Evolutionary conservation across 805 yeast genomes (phyloP).

Genomic region (Ogataea saltuana): DNA sequence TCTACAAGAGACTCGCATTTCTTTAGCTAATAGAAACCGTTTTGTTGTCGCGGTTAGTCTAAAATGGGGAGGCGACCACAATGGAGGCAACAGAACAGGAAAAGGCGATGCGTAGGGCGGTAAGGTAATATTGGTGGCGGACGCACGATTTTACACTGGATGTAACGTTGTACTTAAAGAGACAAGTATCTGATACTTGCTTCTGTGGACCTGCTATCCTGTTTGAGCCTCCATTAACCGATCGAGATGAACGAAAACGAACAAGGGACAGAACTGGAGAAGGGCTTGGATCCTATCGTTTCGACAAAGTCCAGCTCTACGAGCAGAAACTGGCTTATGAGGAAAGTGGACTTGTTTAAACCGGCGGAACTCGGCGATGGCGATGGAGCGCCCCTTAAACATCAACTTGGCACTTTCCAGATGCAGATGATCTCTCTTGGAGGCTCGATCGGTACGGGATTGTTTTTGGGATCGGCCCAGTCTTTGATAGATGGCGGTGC

Average conservation of each 20-base stretch:
- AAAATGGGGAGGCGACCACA: too few relatives aligned
- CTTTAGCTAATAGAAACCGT: not conserved
- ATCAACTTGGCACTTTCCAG: conserved; percentile 40
- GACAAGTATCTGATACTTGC: too few relatives aligned
- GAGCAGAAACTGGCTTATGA: conserved; percentile 16
- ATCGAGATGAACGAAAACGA: too few relatives aligned
- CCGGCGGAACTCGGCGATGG: conserved; percentile 30
- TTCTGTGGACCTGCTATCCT: too few relatives aligned
- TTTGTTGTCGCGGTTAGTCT: too few relatives aligned
- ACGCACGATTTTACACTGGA: too few relatives aligned
- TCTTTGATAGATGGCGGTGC: conserved; percentile 65
- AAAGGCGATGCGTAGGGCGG: too few relatives aligned
- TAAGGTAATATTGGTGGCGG: too few relatives aligned
- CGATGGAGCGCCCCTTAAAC: conserved; percentile 16
- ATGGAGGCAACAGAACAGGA: too few relatives aligned
- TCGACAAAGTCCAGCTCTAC: not conserved
- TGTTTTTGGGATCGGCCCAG: conserved; percentile 65
- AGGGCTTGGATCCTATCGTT: conserved; percentile 1
- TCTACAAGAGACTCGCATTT: not conserved
- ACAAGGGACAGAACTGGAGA: not conserved
- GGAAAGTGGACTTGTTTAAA: conserved; percentile 28
- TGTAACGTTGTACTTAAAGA: too few relatives aligned
- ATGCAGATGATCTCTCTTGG: conserved; percentile 69
- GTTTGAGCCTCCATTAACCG: too few relatives aligned
- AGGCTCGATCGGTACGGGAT: conserved; percentile 68